Base-by-base conservation (phyloP, 2,329 filamentous ascomycete genomes). In the Lomentospora prolificans region DNA sequence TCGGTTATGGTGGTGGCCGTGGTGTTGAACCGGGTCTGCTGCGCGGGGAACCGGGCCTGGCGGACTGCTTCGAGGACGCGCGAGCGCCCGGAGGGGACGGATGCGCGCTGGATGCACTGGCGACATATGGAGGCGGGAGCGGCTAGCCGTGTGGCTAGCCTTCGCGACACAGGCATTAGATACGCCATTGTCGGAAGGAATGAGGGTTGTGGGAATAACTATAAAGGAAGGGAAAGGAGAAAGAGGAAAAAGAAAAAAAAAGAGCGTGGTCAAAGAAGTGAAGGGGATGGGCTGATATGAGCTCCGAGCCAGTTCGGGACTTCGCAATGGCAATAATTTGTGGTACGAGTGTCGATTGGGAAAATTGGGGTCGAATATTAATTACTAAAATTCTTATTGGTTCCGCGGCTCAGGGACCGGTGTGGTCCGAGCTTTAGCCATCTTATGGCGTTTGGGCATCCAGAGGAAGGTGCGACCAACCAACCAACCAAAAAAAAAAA, bases 61-160 rank as follows among this genome's bases (percentile, higher is more conserved):
- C 68, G 66, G 56, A 55, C 19, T 14, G 53, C 53, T 7, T 55
- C 53, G 14, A 55, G 53, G n/a, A 55, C 41, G 5, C 30, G 39
- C 12, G 53, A 51, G 14, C 22, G 48, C 10, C 19, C 12, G 19
- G 19, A 17, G 1, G 22, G 12, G 3, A 33, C 48, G n/a, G 54
- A 27, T 9, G 44, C 22, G 31, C 62, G 60, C 58, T 69, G 54
- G 3, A 72, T 71, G 65, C 75, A 79, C 72, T 78, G 77, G 60
- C 75, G 74, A 67, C 75, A 78, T 64, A 72, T 64, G 55, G 76
- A 71, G 56, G 71, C 68, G 30, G 70, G 66, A 27, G 67, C 63
- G 30, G 74, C 66, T 19, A 70, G 65, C 61, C 67, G 69, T 24
- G 75, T 60, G 60, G 70, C 66, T 46, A 70, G 60, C 62, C 72